Evolutionary conservation across 805 yeast species (phyloP).

Genomic region (Lachancea sp.): DNA sequence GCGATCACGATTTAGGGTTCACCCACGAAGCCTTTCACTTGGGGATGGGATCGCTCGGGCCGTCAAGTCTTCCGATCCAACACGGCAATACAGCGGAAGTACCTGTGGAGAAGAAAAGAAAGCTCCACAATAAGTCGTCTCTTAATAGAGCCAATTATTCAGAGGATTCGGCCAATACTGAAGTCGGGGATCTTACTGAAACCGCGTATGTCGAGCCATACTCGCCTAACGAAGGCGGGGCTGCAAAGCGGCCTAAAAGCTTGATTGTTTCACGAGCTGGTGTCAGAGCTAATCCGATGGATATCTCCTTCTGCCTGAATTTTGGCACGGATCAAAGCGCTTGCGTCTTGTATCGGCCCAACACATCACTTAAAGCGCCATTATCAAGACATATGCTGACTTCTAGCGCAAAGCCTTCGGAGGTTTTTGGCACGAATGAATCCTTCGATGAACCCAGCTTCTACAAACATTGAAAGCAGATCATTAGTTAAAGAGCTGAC

Average conservation of each 20-base stretch:
- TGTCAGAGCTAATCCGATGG: slow-evolving; percentile 10
- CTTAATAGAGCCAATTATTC: not conserved
- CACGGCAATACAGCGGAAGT: not conserved
- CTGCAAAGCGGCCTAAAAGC: not conserved
- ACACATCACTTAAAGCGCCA: not conserved
- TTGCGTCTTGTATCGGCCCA: not conserved
- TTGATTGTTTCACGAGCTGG: slow-evolving; percentile 6
- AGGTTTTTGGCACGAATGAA: slow-evolving; percentile 9
- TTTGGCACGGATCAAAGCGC: slow-evolving; percentile 1
- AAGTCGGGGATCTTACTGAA: slow-evolving; percentile 1
- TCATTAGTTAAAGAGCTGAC: not conserved
- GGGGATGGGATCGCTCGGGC: not conserved
- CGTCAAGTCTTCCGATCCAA: not conserved
- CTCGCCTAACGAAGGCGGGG: not conserved
- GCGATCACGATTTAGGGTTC: not conserved
- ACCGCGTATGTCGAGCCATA: not conserved
- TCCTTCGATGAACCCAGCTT: slow-evolving; percentile 23
- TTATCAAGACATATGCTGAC: slow-evolving; percentile 8
- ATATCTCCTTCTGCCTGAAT: slow-evolving; percentile 11
- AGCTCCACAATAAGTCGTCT: slow-evolving; percentile 1
- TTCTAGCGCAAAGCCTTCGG: slow-evolving; percentile 12
- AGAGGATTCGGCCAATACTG: not conserved
- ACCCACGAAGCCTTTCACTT: slow-evolving; percentile 1
- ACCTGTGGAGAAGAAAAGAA: not conserved
- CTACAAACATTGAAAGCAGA: slow-evolving; percentile 13